A percentile compares a stretch with the other conserved stretches of the same genome.
These are phyloP conservation scores for Pseudomicrostroma phylloplanum DNA, from an alignment of 1,284 basidiomycete genomes.

Conservation along the genomic window DNA sequence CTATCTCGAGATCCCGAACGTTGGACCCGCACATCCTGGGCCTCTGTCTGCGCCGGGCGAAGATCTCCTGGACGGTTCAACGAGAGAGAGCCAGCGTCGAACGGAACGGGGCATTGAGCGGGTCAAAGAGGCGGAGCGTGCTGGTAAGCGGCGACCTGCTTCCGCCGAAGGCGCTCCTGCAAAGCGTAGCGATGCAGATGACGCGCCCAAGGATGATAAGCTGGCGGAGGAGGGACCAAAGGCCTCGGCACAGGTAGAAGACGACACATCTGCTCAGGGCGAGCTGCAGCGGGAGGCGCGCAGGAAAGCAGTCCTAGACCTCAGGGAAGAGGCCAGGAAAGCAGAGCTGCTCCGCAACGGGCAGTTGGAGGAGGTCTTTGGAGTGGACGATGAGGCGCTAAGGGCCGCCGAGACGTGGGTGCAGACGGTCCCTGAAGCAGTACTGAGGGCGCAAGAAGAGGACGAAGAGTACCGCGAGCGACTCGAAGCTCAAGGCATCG, in stretches of 20 bases:
- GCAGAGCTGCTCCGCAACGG: slow-evolving; percentile 27
- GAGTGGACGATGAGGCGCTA: slow-evolving; percentile 26
- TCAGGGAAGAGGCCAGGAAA: slow-evolving; percentile 30
- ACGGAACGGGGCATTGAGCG: background rate
- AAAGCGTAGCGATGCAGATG: background rate
- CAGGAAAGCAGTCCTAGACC: slow-evolving; percentile 16
- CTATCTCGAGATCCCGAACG: slow-evolving; percentile 57
- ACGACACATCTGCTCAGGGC: background rate
- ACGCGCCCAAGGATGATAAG: background rate
- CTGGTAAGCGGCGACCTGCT: background rate
- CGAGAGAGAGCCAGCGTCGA: slow-evolving; percentile 8
- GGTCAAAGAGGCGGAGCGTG: slow-evolving; percentile 6
- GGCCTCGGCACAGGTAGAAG: background rate
- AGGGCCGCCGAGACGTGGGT: slow-evolving; percentile 47
- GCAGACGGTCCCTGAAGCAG: slow-evolving; percentile 48
- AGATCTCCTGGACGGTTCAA: slow-evolving; percentile 25
- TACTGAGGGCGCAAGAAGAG: slow-evolving; percentile 47
- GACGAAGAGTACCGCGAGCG: slow-evolving; percentile 34
- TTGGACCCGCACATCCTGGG: slow-evolving; percentile 37
- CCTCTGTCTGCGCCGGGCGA: slow-evolving; percentile 42
- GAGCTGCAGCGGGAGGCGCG: background rate
- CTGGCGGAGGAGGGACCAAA: background rate
- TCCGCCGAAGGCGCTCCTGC: background rate
- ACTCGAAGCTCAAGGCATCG: slow-evolving; percentile 22
- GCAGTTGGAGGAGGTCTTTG: slow-evolving; percentile 41